Evolutionary conservation across 352 stramenopile species (phyloP).

Genomic region (Pythium scleroteichum): DNA sequence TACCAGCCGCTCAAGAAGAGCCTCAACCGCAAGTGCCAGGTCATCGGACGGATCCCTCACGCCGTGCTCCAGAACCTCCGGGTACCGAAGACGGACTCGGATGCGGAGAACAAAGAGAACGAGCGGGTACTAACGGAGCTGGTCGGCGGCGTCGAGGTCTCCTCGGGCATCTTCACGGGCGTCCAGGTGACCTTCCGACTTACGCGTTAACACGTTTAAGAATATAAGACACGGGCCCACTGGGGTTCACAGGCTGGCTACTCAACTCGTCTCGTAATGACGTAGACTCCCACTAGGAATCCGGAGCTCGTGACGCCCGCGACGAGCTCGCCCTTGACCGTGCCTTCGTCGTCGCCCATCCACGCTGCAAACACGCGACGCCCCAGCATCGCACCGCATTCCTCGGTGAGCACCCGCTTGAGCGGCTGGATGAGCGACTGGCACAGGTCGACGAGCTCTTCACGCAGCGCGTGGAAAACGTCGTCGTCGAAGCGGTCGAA

Average conservation of each 20-base stretch:
- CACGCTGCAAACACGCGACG: conserved; percentile 43
- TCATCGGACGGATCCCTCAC: conserved; percentile 24
- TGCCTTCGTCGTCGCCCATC: conserved; percentile 40
- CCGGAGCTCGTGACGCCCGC: conserved; percentile 36
- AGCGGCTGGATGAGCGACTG: conserved; percentile 39
- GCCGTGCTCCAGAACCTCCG: conserved; percentile 11
- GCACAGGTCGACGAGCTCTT: conserved; percentile 41
- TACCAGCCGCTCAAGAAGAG: conserved; percentile 32
- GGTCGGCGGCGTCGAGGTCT: conserved; percentile 20
- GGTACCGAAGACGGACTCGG: too few species aligned
- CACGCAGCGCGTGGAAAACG: conserved; percentile 46
- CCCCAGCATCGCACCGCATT: conserved; percentile 26
- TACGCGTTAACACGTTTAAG: background rate
- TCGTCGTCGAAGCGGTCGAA: conserved; percentile 53
- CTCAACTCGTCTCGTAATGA: conserved; percentile 29
- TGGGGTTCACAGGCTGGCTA: background rate
- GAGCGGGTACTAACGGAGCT: conserved; percentile 20
- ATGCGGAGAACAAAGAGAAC: conserved; percentile 4
- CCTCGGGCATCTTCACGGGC: conserved; percentile 26
- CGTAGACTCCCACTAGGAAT: conserved; percentile 42
- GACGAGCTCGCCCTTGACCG: conserved; percentile 41
- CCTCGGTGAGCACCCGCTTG: conserved; percentile 28
- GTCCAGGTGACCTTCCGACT: conserved; percentile 28
- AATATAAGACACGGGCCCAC: conserved; percentile 6
- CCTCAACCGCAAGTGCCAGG: conserved; percentile 24